Evolutionary conservation across 2,329 filamentous ascomycete species (phyloP).

Genomic region (Colletotrichum cereale): DNA sequence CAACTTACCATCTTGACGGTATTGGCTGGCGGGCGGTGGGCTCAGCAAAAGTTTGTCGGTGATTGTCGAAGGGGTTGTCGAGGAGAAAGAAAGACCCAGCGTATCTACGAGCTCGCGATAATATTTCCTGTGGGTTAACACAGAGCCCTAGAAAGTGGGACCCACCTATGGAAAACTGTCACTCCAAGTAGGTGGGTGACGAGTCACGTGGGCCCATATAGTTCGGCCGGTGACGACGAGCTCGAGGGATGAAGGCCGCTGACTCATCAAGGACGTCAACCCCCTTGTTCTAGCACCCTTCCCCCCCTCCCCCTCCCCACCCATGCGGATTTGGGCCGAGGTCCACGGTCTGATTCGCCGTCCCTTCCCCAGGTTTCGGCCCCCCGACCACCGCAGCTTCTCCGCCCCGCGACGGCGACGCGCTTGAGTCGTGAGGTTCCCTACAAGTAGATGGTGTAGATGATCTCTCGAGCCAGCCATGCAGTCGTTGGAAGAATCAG

Average conservation of each 20-base stretch:
- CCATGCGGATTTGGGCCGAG: constrained; percentile 28
- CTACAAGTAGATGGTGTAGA: constrained; percentile 23
- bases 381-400: constrained; percentile 20
- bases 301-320: too few relatives aligned
- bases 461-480: constrained; percentile 19
- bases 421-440: constrained; percentile 7
- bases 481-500: constrained; percentile 33
- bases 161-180: constrained; percentile 38
- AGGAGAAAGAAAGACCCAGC: constrained; percentile 24
- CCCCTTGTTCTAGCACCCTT: neutral
- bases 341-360: constrained; percentile 21
- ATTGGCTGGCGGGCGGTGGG: constrained; percentile 51
- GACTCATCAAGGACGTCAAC: neutral
- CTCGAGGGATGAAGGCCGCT: neutral
- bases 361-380: constrained; percentile 32
- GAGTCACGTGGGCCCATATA: constrained; percentile 50
- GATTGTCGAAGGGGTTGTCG: constrained; percentile 49
- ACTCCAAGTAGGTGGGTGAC: constrained; percentile 51
- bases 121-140: constrained; percentile 55
- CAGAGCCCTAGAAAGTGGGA: constrained; percentile 53
- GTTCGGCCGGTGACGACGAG: constrained; percentile 35
- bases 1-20: constrained; percentile 79
- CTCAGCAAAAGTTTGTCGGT: constrained; percentile 41
- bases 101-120: constrained; percentile 37
- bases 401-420: constrained; percentile 20